Base-by-base conservation (phyloP, 345 rosid genomes). In the Ricinus communis region DNA sequence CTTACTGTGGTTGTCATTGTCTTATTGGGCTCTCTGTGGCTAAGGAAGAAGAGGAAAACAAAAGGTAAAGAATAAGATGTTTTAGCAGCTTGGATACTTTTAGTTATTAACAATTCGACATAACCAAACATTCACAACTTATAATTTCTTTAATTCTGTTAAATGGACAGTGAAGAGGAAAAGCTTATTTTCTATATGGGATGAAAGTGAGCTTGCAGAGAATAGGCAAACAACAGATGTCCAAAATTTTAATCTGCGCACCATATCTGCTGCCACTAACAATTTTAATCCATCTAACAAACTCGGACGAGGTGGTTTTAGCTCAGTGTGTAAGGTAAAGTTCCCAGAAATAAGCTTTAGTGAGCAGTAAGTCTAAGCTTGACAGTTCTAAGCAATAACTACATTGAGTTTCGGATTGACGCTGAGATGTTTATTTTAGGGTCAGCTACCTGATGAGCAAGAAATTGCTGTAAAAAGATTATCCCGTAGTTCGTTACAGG, bases 231-330 rank as follows among this genome's bases (percentile, higher is more conserved):
- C 45, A 33, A 24, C 56, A 28, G 71, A 58, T 22, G 65, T 80
- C 57, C 71, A 81, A 28, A 71, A 78, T 73, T 66, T 76, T 28
- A 51, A 72, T 71, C 64, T 83, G 0, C 10, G 12, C 50, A 33
- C 69, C 0, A 41, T 86, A 28, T 52, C 21, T 36, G 72, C 47
- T 9, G 87, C 82, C 0, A 83, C 87, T 0, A 18, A 73, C 65
- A 65, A 72, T 55, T 83, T 83, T 41, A 59, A 76, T 25, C 15
- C 18, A 0, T n/a, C 40, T 19, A 74, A 74, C 41, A 78, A 76
- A 69, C 46, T 83, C 27, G 86, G 86, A 16, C 62, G 72, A 65
- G 86, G 86, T 30, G 87, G 83, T 21, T 84, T 77, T 72, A 85
- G 85, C 10, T 63, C 78, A 7, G 85, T 84, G 3, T 84, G 79